Conservation (phyloP, 75 land plant species). For the Cunninghamia lanceolata region DNA sequence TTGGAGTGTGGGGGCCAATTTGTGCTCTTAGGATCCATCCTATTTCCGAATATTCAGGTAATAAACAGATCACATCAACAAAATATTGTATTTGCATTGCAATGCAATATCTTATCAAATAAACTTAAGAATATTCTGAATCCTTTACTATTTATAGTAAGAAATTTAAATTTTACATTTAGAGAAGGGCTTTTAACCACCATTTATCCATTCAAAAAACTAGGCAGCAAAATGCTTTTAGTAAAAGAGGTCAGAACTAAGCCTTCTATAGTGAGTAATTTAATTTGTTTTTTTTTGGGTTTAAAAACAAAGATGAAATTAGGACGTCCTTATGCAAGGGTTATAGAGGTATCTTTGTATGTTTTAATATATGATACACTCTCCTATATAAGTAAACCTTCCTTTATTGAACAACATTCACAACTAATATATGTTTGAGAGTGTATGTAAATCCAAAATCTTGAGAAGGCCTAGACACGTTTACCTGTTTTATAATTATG, state of each 20-base stretch:
- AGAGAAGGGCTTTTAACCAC: background rate
- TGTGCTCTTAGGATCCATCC: conserved; percentile 90
- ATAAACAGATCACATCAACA: background rate
- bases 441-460: too few species aligned
- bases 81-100: background rate
- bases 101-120: background rate
- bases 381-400: too few species aligned
- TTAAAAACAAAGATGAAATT: background rate
- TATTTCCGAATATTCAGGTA: conserved; percentile 88
- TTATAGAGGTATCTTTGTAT: background rate
- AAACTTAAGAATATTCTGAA: background rate
- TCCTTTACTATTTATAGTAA: background rate
- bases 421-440: background rate
- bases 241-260: background rate
- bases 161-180: background rate
- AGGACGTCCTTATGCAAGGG: background rate
- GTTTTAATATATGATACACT: background rate
- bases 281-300: background rate
- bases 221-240: background rate
- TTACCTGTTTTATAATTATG: too few species aligned
- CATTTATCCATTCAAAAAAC: background rate
- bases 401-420: background rate
- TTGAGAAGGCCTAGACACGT: background rate
- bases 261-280: background rate
- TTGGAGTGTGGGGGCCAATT: conserved; percentile 90